Conservation (phyloP, 169 alveolate genomes). For the Eimeria zaria region DNA sequence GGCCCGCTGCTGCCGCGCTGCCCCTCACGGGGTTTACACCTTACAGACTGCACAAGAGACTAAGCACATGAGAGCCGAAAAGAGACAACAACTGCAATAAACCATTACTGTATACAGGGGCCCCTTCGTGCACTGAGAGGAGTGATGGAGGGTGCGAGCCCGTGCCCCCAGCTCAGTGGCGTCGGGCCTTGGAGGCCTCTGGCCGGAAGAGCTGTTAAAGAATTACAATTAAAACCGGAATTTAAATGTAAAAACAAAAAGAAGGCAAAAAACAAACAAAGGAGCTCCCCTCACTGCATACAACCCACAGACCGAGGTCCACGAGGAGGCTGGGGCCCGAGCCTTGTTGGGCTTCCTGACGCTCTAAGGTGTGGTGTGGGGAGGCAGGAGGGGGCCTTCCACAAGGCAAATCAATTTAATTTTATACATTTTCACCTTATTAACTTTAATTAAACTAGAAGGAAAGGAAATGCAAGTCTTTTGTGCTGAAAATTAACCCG, state of each 20-base stretch:
- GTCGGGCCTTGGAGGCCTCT: slow-evolving; percentile 23
- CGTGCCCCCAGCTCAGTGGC: slow-evolving; percentile 14
- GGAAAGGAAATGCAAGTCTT: not conserved
- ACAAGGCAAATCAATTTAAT: not conserved
- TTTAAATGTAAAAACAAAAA: not conserved
- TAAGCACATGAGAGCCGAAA: not conserved
- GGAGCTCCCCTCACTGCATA: not conserved
- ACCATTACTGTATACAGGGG: not conserved
- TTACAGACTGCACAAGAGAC: not conserved
- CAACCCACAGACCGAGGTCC: not conserved
- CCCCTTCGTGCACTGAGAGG: not conserved
- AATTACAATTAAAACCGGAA: not conserved
- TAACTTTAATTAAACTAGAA: not conserved
- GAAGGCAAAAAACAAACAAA: slow-evolving; percentile 6
- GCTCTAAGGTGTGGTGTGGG: slow-evolving; percentile 1
- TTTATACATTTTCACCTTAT: not conserved
- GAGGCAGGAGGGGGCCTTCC: slow-evolving; percentile 10
- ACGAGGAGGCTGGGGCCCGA: slow-evolving; percentile 21
- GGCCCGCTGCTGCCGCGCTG: not conserved
- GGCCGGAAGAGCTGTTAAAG: not conserved
- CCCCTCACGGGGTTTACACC: not conserved
- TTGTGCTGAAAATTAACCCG: not conserved
- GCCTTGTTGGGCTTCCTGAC: not conserved
- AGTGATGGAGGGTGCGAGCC: not conserved
- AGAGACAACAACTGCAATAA: not conserved